Conservation (phyloP, 805 yeast genomes). For the Pichia nakasei region DNA sequence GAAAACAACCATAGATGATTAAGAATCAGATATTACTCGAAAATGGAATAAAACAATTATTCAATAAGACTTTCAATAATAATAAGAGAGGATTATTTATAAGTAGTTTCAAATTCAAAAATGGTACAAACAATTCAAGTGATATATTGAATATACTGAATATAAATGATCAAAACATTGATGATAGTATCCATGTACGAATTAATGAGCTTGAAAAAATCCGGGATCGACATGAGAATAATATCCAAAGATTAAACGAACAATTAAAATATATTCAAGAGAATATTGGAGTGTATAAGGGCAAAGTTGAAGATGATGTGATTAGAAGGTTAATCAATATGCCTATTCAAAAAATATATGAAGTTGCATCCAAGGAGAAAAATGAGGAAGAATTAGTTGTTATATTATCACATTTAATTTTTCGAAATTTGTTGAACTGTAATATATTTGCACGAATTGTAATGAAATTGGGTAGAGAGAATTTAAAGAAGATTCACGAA, state of each 20-base stretch:
- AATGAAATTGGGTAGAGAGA: slow-evolving; percentile 14
- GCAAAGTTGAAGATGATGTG: background rate
- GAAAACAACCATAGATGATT: too few species aligned
- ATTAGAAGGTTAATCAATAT: slow-evolving; percentile 4
- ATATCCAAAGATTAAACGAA: slow-evolving; percentile 9
- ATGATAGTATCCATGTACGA: slow-evolving; percentile 9
- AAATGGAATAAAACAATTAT: too few species aligned
- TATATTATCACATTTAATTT: slow-evolving; percentile 16
- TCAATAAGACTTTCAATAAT: too few species aligned
- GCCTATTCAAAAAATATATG: slow-evolving; percentile 4
- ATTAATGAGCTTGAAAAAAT: slow-evolving; percentile 10
- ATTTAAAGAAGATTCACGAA: slow-evolving; percentile 10
- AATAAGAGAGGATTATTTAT: background rate
- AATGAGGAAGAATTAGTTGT: slow-evolving; percentile 11
- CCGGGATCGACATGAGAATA: slow-evolving; percentile 6
- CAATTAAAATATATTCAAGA: slow-evolving; percentile 14
- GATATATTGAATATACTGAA: background rate
- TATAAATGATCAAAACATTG: slow-evolving; percentile 1
- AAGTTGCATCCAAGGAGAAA: slow-evolving; percentile 1
- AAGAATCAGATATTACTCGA: too few species aligned
- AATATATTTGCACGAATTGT: slow-evolving; percentile 13
- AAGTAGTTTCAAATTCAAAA: too few species aligned
- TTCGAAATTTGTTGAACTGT: slow-evolving; percentile 10
- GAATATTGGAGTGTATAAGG: slow-evolving; percentile 8
- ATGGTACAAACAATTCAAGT: background rate